Evolutionary conservation across 768 basidiomycete genomes (phyloP).

Genomic region (Lactifluus hygrophoroides): DNA sequence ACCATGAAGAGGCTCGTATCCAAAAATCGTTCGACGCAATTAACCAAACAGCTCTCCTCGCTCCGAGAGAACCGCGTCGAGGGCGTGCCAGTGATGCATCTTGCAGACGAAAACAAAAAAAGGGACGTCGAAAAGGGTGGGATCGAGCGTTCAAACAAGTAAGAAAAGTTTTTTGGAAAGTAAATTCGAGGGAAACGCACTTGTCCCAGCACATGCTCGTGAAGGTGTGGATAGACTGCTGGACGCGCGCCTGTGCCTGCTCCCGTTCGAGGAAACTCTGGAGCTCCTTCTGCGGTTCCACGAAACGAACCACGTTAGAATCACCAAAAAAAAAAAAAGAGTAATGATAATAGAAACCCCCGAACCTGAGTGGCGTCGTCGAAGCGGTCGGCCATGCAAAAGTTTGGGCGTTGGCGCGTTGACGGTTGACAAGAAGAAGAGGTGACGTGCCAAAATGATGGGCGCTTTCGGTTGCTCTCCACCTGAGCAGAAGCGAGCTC

Average conservation of each 20-base stretch:
- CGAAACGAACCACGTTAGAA: neutral
- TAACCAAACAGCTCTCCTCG: conserved; percentile 76
- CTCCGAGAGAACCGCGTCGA: conserved; percentile 68
- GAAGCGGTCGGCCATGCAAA: conserved; percentile 48
- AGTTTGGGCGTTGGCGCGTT: neutral
- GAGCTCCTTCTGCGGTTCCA: conserved; percentile 86
- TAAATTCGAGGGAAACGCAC: too few species aligned
- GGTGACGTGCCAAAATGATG: neutral
- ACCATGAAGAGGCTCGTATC: conserved; percentile 82
- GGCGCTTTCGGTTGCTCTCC: too few species aligned
- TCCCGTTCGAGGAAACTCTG: conserved; percentile 69
- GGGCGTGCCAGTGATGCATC: conserved; percentile 75
- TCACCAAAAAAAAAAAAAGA: too few species aligned
- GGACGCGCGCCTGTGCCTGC: conserved; percentile 67
- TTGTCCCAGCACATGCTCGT: conserved; percentile 91
- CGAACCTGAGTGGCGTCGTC: conserved; percentile 72
- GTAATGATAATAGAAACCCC: too few species aligned
- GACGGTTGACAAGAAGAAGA: too few species aligned
- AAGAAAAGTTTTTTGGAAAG: too few species aligned
- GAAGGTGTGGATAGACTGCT: conserved; percentile 64
- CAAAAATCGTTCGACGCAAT: conserved; percentile 89
- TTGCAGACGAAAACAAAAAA: conserved; percentile 24
- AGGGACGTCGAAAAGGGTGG: neutral
- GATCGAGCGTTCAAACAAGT: too few species aligned
- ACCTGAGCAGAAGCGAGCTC: too few species aligned